phyloP scores from a whole-genome alignment of 164 flowering plant species.

The Umbellularia californica region DNA sequence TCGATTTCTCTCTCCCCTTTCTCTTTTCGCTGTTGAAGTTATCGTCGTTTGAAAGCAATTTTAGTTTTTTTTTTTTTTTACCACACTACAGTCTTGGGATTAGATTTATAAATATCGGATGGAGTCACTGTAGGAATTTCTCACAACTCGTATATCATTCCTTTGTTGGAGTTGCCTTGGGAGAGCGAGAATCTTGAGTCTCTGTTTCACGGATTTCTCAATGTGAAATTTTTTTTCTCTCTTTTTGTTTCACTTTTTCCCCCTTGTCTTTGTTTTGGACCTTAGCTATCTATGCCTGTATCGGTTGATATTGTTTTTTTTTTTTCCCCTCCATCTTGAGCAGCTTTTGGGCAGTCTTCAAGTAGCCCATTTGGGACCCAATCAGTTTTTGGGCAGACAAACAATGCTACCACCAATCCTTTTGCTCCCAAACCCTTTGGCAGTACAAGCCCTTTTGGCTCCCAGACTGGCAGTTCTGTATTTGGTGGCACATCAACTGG shows the following conservation, averaged over 20 bases:
- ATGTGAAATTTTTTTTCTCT: no score
- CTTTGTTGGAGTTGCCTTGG: no score
- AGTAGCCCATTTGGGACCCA: slow-evolving; percentile 78
- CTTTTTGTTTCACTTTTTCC: neutral
- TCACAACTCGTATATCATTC: neutral
- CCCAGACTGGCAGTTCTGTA: slow-evolving; percentile 78
- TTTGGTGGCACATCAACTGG: slow-evolving; percentile 97
- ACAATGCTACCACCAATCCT: slow-evolving; percentile 62
- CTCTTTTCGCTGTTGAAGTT: no score
- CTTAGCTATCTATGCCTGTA: neutral
- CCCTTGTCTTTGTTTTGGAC: neutral
- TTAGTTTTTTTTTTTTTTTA: no score
- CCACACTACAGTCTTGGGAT: no score
- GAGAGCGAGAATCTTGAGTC: no score
- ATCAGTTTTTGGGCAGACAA: slow-evolving; percentile 82
- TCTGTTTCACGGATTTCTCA: no score
- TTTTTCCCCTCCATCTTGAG: neutral
- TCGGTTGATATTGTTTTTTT: slow-evolving; percentile 1
- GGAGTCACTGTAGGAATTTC: neutral
- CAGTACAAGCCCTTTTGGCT: slow-evolving; percentile 67
- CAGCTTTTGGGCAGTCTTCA: slow-evolving; percentile 98
- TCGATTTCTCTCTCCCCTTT: neutral
- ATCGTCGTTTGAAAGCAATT: no score
- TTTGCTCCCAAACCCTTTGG: slow-evolving; percentile 95
- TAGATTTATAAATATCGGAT: no score